Conservation (phyloP, 2,329 filamentous ascomycete genomes). For the Trichoderma lentiforme region DNA sequence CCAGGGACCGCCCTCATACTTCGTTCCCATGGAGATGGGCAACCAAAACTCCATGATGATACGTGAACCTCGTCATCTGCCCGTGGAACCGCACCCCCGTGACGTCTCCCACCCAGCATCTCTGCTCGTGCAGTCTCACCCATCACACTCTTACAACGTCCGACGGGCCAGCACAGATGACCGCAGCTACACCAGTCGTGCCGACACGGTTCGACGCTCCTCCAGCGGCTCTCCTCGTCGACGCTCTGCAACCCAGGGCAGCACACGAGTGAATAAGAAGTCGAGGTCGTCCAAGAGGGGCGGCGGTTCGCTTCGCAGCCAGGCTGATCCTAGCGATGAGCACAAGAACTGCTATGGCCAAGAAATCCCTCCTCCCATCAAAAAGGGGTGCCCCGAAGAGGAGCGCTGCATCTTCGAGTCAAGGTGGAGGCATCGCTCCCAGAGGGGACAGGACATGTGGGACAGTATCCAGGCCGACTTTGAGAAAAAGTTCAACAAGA, state of each 20-base stretch:
- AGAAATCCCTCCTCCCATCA: constrained; percentile 39
- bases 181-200: constrained; percentile 6
- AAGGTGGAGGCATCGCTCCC: constrained; percentile 42
- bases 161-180: constrained; percentile 28
- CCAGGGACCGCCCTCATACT: constrained; percentile 28
- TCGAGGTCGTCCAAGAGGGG: constrained; percentile 18
- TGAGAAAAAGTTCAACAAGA: constrained; percentile 32
- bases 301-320: constrained; percentile 11
- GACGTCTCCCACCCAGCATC: constrained; percentile 21
- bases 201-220: constrained; percentile 21
- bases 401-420: constrained; percentile 49
- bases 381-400: constrained; percentile 44
- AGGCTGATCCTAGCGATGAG: constrained; percentile 28
- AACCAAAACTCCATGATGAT: constrained; percentile 29
- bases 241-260: constrained; percentile 22
- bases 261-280: constrained; percentile 29
- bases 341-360: constrained; percentile 36
- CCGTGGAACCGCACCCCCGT: constrained; percentile 27
- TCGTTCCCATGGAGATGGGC: constrained; percentile 26
- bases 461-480: constrained; percentile 48
- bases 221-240: constrained; percentile 30
- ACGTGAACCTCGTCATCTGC: constrained; percentile 22
- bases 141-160: constrained; percentile 21
- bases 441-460: constrained; percentile 59
- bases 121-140: constrained; percentile 26